Percentiles rank a stretch among this genome's conserved stretches.
Conservation (phyloP, 1,139 yeast genomes). For the Yamadazyma triangularis region DNA sequence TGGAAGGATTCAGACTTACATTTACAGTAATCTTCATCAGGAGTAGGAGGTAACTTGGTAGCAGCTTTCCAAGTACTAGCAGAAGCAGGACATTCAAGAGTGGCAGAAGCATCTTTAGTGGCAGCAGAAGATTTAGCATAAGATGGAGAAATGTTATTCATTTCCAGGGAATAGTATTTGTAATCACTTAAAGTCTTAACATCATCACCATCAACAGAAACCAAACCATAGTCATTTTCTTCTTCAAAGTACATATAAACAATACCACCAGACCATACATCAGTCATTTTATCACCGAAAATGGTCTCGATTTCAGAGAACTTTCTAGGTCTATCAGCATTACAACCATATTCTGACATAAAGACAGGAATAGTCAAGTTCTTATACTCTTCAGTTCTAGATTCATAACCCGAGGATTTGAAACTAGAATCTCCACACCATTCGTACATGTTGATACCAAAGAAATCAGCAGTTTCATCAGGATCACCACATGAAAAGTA, state of each 20-base stretch:
- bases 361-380: slow-evolving; percentile 77
- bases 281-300: slow-evolving; percentile 60
- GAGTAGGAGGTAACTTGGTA: slow-evolving; percentile 63
- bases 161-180: slow-evolving; percentile 50
- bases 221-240: slow-evolving; percentile 76
- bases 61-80: slow-evolving; percentile 52
- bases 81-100: slow-evolving; percentile 49
- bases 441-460: slow-evolving; percentile 93
- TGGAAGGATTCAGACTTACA: slow-evolving; percentile 47
- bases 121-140: slow-evolving; percentile 25
- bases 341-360: slow-evolving; percentile 94
- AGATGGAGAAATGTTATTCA: slow-evolving; percentile 48
- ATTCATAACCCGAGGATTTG: slow-evolving; percentile 64
- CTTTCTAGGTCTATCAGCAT: slow-evolving; percentile 56
- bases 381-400: slow-evolving; percentile 66
- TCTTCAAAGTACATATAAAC: slow-evolving; percentile 89
- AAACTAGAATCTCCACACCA: slow-evolving; percentile 84
- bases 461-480: slow-evolving; percentile 74
- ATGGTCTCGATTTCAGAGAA: slow-evolving; percentile 68
- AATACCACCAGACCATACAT: slow-evolving; percentile 89
- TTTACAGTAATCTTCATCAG: slow-evolving; percentile 54
- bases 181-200: slow-evolving; percentile 46
- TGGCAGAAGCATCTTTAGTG: slow-evolving; percentile 18
- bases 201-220: slow-evolving; percentile 40
- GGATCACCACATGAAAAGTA: slow-evolving; percentile 78